Base-by-base conservation (phyloP, 768 basidiomycete species). In the Pulveroboletus sp. region DNA sequence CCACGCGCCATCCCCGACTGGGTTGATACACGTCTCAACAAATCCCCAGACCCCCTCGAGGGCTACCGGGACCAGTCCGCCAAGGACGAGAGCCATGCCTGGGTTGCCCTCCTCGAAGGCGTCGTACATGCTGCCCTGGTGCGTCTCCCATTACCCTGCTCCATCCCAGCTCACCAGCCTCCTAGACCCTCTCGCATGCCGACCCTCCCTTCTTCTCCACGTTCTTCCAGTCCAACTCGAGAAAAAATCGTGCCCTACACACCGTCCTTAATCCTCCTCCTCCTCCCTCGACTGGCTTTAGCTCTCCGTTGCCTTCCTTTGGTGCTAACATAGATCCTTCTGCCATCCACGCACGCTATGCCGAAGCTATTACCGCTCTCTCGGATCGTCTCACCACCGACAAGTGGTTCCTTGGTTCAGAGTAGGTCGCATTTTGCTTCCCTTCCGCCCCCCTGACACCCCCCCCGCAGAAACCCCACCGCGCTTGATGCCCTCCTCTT, bases 401-500 rank as follows among this genome's bases (percentile, higher is more conserved):
- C 60, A 79, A 78, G 53, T 93, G 90, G 90, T 86, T 93, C 69
- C 76, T 93, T 3, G 83, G 76, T 33, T 91, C 88, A 11, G 69
- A 67, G 90, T 90, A 62, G 42, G 78, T 50, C 13, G 8, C n/a
- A 59, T 57, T 39, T 53, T 3, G 42, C 8, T 6, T 24, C 18
- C 31, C 26, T 27, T 51, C 21, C 8, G 31, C 38, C 53, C 38
- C 33, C 30, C 39, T 57, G 13, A 62, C 49, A 15, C 10, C 33
- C 32, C n/a, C 43, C 14, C n/a, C 50, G 21, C 21, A 93, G 89
- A 43, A 72, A 74, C 24, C 86, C 90, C 18, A 93, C 90, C 1
- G 77, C 84, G 0, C 79, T 93, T 13, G 90, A 93, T 61, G 89
- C 90, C 3, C 79, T 91, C 39, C 72, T 79, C 6, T 93, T 92